phyloP scores from a whole-genome alignment of 305 asterid species.

The Fraxinus sp. region DNA sequence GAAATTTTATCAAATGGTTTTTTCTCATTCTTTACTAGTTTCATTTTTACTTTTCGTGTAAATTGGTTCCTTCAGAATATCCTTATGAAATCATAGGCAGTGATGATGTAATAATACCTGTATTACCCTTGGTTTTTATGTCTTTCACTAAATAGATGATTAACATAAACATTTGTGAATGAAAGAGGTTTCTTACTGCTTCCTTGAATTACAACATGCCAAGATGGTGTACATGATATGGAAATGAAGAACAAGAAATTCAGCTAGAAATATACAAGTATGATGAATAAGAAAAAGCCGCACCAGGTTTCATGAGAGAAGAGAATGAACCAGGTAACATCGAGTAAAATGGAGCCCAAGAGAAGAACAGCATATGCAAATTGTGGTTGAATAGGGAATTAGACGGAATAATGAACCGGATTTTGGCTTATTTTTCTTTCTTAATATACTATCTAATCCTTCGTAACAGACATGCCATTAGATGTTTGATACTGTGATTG shows the following conservation, averaged over 20 bases:
- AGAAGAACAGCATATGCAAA: constrained; percentile 37
- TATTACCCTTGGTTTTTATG: background rate
- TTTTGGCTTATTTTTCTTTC: background rate
- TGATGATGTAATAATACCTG: background rate
- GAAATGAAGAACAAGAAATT: background rate
- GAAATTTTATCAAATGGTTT: background rate
- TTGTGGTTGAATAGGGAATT: background rate
- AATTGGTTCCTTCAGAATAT: background rate
- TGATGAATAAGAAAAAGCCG: background rate
- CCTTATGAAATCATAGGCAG: background rate
- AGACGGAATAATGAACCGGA: background rate
- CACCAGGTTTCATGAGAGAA: constrained; percentile 63
- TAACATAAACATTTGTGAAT: background rate
- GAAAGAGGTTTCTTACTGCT: background rate
- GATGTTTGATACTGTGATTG: background rate
- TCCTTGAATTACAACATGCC: constrained; percentile 1
- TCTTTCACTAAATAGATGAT: background rate
- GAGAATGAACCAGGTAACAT: constrained; percentile 70
- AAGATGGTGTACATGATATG: background rate
- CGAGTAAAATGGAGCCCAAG: constrained; percentile 66
- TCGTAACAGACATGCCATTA: background rate
- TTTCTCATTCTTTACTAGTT: background rate
- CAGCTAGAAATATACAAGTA: background rate
- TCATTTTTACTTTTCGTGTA: background rate
- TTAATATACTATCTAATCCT: background rate